phyloP scores from a whole-genome alignment of 345 rosid genomes.

The Xanthoceras sorbifolium region DNA sequence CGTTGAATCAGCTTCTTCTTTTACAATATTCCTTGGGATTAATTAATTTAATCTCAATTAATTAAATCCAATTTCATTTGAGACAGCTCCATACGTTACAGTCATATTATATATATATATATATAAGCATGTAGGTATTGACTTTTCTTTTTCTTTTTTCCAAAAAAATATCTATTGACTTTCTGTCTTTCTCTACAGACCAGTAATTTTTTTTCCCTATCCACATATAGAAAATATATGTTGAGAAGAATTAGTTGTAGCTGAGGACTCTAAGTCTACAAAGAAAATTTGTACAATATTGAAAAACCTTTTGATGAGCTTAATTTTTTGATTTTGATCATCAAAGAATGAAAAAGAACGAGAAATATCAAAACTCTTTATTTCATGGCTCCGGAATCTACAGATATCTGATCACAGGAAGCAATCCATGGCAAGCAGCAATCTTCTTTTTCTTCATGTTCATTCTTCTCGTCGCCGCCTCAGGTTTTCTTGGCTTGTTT shows the following conservation, averaged over 20 bases:
- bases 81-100: background rate
- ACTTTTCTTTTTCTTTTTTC: background rate
- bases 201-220: too few relatives aligned
- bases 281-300: background rate
- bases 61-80: background rate
- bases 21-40: too few relatives aligned
- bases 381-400: background rate
- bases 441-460: background rate
- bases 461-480: constrained; percentile 15
- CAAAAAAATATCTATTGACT: background rate
- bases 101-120: background rate
- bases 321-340: background rate
- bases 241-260: background rate
- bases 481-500: background rate
- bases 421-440: background rate
- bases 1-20: background rate
- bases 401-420: background rate
- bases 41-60: background rate
- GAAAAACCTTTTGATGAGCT: background rate
- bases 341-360: constrained; percentile 12
- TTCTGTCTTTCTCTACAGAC: too few relatives aligned
- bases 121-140: background rate
- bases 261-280: background rate
- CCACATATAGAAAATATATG: too few relatives aligned
- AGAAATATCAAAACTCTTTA: background rate